phyloP scores from a whole-genome alignment of 257 asterid genomes.

The Haberlea rhodopensis region DNA sequence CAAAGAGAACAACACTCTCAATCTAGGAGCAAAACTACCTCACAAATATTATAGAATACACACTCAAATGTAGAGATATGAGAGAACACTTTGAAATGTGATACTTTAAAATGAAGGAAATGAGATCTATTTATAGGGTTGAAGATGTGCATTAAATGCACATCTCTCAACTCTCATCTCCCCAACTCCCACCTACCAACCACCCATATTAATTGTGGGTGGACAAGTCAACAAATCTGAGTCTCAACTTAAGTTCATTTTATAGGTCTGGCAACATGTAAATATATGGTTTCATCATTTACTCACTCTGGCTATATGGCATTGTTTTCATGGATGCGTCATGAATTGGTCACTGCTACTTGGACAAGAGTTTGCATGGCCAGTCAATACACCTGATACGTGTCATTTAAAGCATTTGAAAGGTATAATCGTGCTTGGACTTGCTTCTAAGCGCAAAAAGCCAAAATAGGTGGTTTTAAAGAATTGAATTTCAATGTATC shows the following conservation, averaged over 20 bases:
- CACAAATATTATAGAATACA: no score
- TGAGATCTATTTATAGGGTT: no score
- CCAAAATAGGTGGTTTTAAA: neutral
- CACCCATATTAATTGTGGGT: no score
- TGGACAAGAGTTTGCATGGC: neutral
- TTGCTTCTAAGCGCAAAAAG: constrained; percentile 7
- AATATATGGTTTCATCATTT: constrained; percentile 8
- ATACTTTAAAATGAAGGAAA: no score
- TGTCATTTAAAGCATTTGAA: neutral
- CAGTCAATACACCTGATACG: neutral
- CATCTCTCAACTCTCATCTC: no score
- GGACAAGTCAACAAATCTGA: no score
- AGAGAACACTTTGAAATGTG: no score
- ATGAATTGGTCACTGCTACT: constrained; percentile 13
- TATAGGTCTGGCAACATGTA: constrained; percentile 98
- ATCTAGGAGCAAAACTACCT: no score
- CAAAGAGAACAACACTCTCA: no score
- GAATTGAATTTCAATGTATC: constrained; percentile 7
- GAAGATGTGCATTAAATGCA: no score
- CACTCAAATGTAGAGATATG: no score
- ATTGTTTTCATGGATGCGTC: constrained; percentile 8
- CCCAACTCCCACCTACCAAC: no score
- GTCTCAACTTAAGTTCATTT: constrained; percentile 87
- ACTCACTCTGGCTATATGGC: constrained; percentile 4
- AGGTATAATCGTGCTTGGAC: constrained; percentile 17